Percentiles rank a stretch among this genome's conserved stretches.
phyloP scores from a whole-genome alignment of 169 alveolate genomes.

The Besnoitia besnoiti region DNA sequence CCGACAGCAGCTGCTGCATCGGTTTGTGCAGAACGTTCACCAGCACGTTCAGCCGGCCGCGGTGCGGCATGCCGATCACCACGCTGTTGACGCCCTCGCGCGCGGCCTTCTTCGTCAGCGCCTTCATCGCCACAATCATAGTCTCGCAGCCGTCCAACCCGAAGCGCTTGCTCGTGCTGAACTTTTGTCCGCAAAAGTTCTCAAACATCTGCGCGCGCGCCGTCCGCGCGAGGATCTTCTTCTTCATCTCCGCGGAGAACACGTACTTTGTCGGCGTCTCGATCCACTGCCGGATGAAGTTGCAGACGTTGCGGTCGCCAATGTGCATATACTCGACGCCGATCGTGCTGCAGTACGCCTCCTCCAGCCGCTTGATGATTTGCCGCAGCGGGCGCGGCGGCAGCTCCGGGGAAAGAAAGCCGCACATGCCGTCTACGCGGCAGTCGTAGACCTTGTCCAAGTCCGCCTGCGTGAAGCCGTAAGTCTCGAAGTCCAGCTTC shows the following conservation, averaged over 20 bases:
- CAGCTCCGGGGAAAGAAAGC: conserved; percentile 63
- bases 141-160: conserved; percentile 95
- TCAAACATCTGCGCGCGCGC: conserved; percentile 80
- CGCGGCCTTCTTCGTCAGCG: conserved; percentile 69
- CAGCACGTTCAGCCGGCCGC: conserved; percentile 94
- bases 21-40: conserved; percentile 91
- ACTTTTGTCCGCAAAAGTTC: conserved; percentile 80
- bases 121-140: conserved; percentile 85
- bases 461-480: conserved; percentile 68
- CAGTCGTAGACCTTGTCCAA: conserved; percentile 61
- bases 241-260: conserved; percentile 34
- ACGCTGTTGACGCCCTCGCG: conserved; percentile 84
- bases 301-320: conserved; percentile 46
- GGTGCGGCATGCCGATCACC: conserved; percentile 95
- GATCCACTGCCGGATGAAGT: conserved; percentile 64
- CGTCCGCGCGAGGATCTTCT: conserved; percentile 70
- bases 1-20: conserved; percentile 88
- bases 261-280: conserved; percentile 55
- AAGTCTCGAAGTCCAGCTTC: conserved; percentile 43
- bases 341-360: conserved; percentile 66
- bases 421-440: conserved; percentile 66
- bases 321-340: conserved; percentile 74
- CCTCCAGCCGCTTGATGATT: conserved; percentile 58
- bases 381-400: conserved; percentile 60
- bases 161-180: conserved; percentile 92